phyloP scores from a whole-genome alignment of 805 yeast genomes.

The Metschnikowia amazonensis region DNA sequence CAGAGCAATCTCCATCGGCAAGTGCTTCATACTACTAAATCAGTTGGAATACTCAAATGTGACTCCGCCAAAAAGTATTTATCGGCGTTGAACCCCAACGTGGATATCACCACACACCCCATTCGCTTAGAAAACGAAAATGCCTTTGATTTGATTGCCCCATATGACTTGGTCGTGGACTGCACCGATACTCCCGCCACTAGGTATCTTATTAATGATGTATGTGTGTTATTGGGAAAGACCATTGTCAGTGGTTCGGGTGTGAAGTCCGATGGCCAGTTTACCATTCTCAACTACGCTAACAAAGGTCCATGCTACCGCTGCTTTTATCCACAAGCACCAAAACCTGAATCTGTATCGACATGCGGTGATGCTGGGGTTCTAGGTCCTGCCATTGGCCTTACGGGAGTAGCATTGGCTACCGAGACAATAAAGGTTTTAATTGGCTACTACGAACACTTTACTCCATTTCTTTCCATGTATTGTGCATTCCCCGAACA shows the following conservation, averaged over 20 bases:
- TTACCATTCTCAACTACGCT: slow-evolving; percentile 65
- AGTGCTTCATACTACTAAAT: slow-evolving; percentile 65
- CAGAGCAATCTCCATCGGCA: slow-evolving; percentile 86
- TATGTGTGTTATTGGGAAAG: slow-evolving; percentile 60
- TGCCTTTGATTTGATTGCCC: slow-evolving; percentile 57
- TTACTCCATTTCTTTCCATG: slow-evolving; percentile 64
- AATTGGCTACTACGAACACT: slow-evolving; percentile 52
- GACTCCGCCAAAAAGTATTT: slow-evolving; percentile 68
- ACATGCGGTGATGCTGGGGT: slow-evolving; percentile 94
- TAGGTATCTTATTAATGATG: slow-evolving; percentile 83
- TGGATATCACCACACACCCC: slow-evolving; percentile 50
- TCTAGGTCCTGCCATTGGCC: slow-evolving; percentile 92
- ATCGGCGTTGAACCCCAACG: slow-evolving; percentile 61
- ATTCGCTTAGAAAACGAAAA: slow-evolving; percentile 50
- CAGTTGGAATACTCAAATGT: slow-evolving; percentile 69
- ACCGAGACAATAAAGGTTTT: slow-evolving; percentile 77
- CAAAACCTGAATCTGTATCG: slow-evolving; percentile 75
- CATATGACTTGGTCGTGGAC: slow-evolving; percentile 77
- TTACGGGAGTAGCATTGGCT: slow-evolving; percentile 87
- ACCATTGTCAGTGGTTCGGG: slow-evolving; percentile 93
- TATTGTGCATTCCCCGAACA: slow-evolving; percentile 68
- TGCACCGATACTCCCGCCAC: slow-evolving; percentile 93
- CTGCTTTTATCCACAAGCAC: slow-evolving; percentile 88
- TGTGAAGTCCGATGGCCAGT: slow-evolving; percentile 84
- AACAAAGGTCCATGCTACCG: slow-evolving; percentile 87